phyloP scores from a whole-genome alignment of 805 yeast genomes.

The Komagataella pastoris region DNA sequence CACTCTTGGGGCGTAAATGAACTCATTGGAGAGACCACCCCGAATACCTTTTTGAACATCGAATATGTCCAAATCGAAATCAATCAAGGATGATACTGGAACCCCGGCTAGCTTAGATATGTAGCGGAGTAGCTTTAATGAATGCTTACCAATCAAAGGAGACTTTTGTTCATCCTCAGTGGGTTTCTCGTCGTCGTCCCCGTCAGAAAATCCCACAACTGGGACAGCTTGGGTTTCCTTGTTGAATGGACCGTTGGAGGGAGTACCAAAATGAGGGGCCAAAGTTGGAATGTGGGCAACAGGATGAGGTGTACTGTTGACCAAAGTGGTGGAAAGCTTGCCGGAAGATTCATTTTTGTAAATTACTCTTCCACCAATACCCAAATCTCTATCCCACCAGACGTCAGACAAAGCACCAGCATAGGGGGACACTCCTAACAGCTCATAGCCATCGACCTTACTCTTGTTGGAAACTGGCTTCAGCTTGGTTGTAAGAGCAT shows the following conservation, averaged over 20 bases:
- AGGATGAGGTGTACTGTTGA: slow-evolving; percentile 51
- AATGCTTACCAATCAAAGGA: slow-evolving; percentile 60
- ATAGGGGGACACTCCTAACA: slow-evolving; percentile 76
- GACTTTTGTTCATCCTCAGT: slow-evolving; percentile 46
- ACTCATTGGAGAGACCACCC: slow-evolving; percentile 71
- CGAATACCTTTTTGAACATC: slow-evolving; percentile 71
- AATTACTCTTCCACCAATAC: slow-evolving; percentile 68
- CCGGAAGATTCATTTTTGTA: slow-evolving; percentile 8
- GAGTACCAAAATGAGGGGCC: slow-evolving; percentile 79
- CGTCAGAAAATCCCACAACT: slow-evolving; percentile 44
- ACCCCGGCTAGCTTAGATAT: slow-evolving; percentile 49
- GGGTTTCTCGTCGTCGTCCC: slow-evolving; percentile 27
- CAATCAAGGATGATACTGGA: slow-evolving; percentile 46
- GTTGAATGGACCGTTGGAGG: slow-evolving; percentile 60
- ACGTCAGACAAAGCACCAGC: slow-evolving; percentile 52
- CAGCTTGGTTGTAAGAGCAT: slow-evolving; percentile 52
- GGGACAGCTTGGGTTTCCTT: slow-evolving; percentile 71
- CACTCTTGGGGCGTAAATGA: slow-evolving; percentile 68
- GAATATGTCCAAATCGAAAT: slow-evolving; percentile 65
- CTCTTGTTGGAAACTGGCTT: slow-evolving; percentile 59
- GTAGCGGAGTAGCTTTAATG: slow-evolving; percentile 54
- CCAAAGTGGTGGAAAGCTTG: slow-evolving; percentile 27
- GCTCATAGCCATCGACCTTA: slow-evolving; percentile 59
- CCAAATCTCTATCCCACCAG: slow-evolving; percentile 83
- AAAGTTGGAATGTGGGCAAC: slow-evolving; percentile 74